Evolutionary conservation across 1,284 basidiomycete genomes (phyloP), one percentile per base, ranked within the genome.

Genomic region (Sphaerobolus stellatus): DNA sequence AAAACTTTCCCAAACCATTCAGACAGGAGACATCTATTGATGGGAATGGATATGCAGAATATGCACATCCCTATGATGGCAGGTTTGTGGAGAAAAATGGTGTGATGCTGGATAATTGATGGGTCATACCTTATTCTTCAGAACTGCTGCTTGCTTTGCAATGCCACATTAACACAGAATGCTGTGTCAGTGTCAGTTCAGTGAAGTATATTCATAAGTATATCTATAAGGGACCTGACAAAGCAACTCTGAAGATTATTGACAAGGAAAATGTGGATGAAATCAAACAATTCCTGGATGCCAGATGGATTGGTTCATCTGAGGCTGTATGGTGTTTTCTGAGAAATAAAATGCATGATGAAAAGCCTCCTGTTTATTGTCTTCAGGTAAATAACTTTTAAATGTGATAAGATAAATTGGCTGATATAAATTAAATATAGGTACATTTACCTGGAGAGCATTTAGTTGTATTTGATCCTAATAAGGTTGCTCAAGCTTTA

Each of bases 161-260:
- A 25, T 62, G 62, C 9, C 79, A 83, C 57, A 77, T 81, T 56
- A 81, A 83, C 56, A 59, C 76, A 0, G 73, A 78, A 52, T 68
- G 71, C 46, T 65, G 62, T 1, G 56, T 64, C 4, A 65, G 63
- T 0, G 55, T 77, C 20, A 56, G 52, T 1, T 64, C 71, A 0
- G 51, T 75, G 56, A 77, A 79, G 57, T 80, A 80, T 56, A 54
- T 72, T 5, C 69, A 71, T 64, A 80, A 80, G 56, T 80, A 80
- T 57, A 67, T 78, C 34, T 68, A 75, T 56, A 81, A 81, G 58
- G 78, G 79, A 0, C 51, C 59, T 22, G 76, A 80, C 59, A 61
- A 66, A 1, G 66, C 66, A 0, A 66, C 29, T 61, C 27, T 51
- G 36, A 14, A 40, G n/a, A 40, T 51, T 51, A 27, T 13, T 6